Evolutionary conservation across 768 basidiomycete species (phyloP).

Genomic region (Clavulina sp.): DNA sequence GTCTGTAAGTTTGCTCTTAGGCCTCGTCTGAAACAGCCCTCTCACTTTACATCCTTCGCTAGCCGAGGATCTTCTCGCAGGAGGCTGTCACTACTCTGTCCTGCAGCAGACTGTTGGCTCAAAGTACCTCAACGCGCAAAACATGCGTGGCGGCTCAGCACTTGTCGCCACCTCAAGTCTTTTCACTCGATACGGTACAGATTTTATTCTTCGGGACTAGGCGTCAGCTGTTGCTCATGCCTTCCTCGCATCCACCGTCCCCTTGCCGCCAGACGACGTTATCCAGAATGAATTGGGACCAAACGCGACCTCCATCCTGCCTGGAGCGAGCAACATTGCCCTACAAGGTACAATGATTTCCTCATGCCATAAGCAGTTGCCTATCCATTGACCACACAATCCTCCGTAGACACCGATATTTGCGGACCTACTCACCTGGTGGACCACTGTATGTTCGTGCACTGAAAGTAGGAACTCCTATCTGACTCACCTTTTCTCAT

Average conservation of each 20-base stretch:
- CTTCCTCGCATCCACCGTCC: too few relatives aligned
- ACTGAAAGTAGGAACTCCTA: neutral
- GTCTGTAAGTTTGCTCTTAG: neutral
- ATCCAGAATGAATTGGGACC: conserved; percentile 14
- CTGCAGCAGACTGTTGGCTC: conserved; percentile 15
- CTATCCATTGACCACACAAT: neutral
- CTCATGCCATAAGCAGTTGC: neutral
- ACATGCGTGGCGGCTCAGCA: conserved; percentile 11
- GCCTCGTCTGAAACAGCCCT: neutral
- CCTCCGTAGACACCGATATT: conserved; percentile 4
- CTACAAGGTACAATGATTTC: conserved; percentile 4
- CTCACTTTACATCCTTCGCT: neutral
- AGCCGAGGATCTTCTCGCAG: neutral
- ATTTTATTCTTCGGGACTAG: neutral
- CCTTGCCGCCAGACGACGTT: conserved; percentile 16
- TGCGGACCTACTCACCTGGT: conserved; percentile 11
- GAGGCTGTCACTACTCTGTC: conserved; percentile 3
- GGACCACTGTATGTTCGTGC: conserved; percentile 9
- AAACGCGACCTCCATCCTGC: conserved; percentile 11
- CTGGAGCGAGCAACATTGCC: conserved; percentile 8
- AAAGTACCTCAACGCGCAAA: conserved; percentile 15
- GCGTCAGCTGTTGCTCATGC: neutral
- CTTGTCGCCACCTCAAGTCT: conserved; percentile 16
- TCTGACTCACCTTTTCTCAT: neutral
- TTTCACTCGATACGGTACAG: conserved; percentile 9